These are phyloP conservation scores for Entonaema liquescens DNA, from an alignment of 495 filamentous ascomycete genomes.

Conservation along the genomic window DNA sequence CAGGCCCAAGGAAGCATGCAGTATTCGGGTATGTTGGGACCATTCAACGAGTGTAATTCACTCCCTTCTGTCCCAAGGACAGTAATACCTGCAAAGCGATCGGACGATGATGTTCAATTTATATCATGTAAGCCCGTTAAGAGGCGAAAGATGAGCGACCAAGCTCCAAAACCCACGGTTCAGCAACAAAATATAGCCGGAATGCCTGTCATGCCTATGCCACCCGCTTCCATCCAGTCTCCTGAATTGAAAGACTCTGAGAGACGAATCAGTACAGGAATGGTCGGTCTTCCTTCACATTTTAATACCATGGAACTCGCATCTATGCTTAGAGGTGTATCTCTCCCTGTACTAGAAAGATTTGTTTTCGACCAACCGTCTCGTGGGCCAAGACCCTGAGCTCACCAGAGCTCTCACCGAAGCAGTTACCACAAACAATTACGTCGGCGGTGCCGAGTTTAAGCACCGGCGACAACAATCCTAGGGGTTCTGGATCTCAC, in stretches of 20 bases:
- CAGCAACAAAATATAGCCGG: slow-evolving; percentile 10
- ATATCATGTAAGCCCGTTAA: slow-evolving; percentile 56
- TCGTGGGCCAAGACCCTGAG: slow-evolving; percentile 39
- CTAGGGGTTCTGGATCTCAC: background rate
- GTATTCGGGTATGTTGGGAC: background rate
- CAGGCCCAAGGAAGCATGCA: slow-evolving; percentile 5
- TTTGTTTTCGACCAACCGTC: slow-evolving; percentile 39
- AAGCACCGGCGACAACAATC: background rate
- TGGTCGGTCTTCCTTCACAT: slow-evolving; percentile 44
- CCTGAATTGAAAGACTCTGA: slow-evolving; percentile 29
- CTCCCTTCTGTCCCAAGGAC: slow-evolving; percentile 11
- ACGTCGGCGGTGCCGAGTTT: slow-evolving; percentile 9
- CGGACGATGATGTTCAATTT: slow-evolving; percentile 57
- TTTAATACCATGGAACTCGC: slow-evolving; percentile 36
- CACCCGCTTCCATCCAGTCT: slow-evolving; percentile 4
- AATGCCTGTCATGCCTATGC: slow-evolving; percentile 5
- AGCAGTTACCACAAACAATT: slow-evolving; percentile 42
- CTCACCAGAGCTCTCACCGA: slow-evolving; percentile 46
- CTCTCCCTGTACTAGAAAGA: slow-evolving; percentile 46
- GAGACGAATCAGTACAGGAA: slow-evolving; percentile 49
- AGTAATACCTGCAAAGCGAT: slow-evolving; percentile 31
- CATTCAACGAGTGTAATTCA: slow-evolving; percentile 1
- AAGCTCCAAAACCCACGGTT: slow-evolving; percentile 11
- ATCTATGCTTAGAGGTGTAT: slow-evolving; percentile 40
- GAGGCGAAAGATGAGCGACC: slow-evolving; percentile 44